phyloP scores from a whole-genome alignment of 352 stramenopile species.

The Aphanomyces astaci region DNA sequence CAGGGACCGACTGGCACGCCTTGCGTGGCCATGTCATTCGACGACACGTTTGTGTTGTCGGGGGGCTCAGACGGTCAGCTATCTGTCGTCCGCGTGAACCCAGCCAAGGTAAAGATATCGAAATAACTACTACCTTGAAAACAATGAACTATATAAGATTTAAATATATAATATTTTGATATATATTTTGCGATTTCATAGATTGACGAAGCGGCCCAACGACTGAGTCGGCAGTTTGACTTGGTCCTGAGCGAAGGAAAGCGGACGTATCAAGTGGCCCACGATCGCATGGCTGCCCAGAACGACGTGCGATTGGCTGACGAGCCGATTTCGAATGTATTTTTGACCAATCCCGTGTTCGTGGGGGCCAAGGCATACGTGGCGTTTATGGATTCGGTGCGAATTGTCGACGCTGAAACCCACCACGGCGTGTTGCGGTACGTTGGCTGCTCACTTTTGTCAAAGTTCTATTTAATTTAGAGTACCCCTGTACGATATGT shows the following conservation, averaged over 20 bases:
- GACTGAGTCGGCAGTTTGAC: constrained; percentile 34
- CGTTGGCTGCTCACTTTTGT: too few relatives aligned
- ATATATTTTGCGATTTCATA: too few relatives aligned
- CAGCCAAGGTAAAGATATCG: constrained; percentile 39
- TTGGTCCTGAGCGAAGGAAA: constrained; percentile 38
- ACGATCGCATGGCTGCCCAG: constrained; percentile 11
- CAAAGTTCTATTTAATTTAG: too few relatives aligned
- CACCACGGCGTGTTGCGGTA: neutral
- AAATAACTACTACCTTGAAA: too few relatives aligned
- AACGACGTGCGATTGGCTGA: constrained; percentile 5
- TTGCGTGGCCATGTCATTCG: constrained; percentile 58
- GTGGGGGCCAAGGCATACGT: constrained; percentile 8
- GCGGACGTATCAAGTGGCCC: constrained; percentile 18
- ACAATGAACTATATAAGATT: too few relatives aligned
- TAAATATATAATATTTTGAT: too few relatives aligned
- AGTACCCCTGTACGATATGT: too few relatives aligned
- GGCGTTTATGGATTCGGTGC: neutral
- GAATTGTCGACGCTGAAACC: neutral
- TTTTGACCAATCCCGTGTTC: constrained; percentile 11
- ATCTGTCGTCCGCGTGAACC: constrained; percentile 52
- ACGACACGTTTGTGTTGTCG: constrained; percentile 73
- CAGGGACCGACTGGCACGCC: constrained; percentile 21
- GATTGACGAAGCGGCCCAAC: constrained; percentile 34
- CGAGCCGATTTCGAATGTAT: neutral
- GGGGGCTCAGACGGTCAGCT: constrained; percentile 69